Percentiles rank a stretch among this genome's conserved stretches.
Evolutionary conservation across 352 stramenopile genomes (phyloP).

Genomic region (Phytophthora vignae): DNA sequence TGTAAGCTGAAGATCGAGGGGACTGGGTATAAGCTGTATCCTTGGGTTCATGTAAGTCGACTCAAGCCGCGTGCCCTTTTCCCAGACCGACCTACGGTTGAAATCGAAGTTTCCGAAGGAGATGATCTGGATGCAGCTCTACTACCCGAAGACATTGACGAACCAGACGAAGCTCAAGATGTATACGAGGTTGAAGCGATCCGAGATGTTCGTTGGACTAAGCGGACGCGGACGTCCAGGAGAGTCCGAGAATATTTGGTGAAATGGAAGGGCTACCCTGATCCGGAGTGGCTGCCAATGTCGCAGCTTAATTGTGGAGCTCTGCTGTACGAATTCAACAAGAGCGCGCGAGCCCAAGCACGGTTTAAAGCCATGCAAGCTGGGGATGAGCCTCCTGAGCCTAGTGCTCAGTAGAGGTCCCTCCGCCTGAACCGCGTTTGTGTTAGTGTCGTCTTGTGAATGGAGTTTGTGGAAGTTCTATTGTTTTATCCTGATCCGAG

Average conservation of each 20-base stretch:
- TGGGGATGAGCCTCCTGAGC: neutral
- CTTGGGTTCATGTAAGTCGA: neutral
- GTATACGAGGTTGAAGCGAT: neutral
- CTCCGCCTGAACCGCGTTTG: neutral
- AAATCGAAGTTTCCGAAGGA: neutral
- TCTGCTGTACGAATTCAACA: neutral
- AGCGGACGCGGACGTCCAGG: neutral
- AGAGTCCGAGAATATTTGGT: neutral
- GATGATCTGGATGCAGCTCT: neutral
- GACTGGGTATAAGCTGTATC: neutral
- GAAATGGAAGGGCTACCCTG: neutral
- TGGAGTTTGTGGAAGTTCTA: no score
- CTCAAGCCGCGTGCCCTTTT: neutral
- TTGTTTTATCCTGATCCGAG: no score
- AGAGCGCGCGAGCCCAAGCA: neutral
- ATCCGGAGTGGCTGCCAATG: neutral
- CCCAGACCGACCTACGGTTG: neutral
- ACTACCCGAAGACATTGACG: neutral
- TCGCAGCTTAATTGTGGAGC: neutral
- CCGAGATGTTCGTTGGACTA: neutral
- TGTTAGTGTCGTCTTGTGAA: neutral
- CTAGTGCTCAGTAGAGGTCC: neutral
- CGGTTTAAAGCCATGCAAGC: neutral
- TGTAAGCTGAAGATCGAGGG: conserved; percentile 1
- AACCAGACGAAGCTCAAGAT: neutral